Evolutionary conservation across 2,329 filamentous ascomycete genomes (phyloP).

Genomic region (Fusarium nisikadoi): DNA sequence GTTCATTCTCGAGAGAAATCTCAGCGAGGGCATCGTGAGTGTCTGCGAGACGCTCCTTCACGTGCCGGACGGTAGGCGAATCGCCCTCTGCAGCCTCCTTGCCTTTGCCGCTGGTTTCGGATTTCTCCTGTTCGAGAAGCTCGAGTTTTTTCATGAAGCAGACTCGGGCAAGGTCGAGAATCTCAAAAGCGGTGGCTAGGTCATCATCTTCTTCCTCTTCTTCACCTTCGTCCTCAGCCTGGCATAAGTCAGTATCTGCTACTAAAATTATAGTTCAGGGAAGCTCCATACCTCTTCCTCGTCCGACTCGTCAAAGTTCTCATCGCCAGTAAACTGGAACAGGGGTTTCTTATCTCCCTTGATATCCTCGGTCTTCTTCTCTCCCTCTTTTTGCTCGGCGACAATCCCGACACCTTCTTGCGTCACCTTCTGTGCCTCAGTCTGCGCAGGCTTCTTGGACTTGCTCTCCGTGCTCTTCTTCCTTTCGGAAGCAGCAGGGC

Average conservation of each 20-base stretch:
- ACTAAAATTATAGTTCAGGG: neutral
- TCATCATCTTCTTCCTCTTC: constrained; percentile 75
- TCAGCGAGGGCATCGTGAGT: constrained; percentile 94
- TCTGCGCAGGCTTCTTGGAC: constrained; percentile 54
- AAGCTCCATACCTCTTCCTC: constrained; percentile 66
- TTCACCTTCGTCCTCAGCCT: constrained; percentile 54
- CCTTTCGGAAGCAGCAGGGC: constrained; percentile 72
- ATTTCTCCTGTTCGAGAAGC: constrained; percentile 46
- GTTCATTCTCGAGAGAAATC: constrained; percentile 96
- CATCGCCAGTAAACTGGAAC: constrained; percentile 94
- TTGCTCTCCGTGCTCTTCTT: constrained; percentile 50
- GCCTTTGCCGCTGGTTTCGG: constrained; percentile 52
- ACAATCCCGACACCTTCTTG: constrained; percentile 59
- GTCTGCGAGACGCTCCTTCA: constrained; percentile 89
- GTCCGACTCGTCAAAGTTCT: constrained; percentile 89
- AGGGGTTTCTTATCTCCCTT: constrained; percentile 73
- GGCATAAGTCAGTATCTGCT: constrained; percentile 14
- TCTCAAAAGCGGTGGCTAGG: constrained; percentile 81
- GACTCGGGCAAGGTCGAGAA: constrained; percentile 82
- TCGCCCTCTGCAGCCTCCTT: constrained; percentile 56
- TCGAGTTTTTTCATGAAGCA: constrained; percentile 69
- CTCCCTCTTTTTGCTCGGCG: constrained; percentile 57
- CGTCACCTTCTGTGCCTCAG: constrained; percentile 55
- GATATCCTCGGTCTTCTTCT: constrained; percentile 52
- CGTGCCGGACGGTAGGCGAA: constrained; percentile 60